These are phyloP conservation scores for Mucor piriformis DNA, from an alignment of 371 early-diverging fungal genomes.

Conservation along the genomic window DNA sequence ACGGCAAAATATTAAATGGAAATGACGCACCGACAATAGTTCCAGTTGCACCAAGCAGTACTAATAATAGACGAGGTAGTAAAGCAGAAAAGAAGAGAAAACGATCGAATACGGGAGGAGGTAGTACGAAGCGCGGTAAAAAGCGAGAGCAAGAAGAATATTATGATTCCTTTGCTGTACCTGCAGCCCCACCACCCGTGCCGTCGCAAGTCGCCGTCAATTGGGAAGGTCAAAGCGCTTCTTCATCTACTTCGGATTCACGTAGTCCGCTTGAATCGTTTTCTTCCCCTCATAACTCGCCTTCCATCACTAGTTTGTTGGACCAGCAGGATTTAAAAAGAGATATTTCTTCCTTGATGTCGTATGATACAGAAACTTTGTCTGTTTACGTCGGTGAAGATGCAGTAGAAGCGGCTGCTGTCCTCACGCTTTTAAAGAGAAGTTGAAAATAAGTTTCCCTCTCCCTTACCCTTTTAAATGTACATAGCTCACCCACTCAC, in stretches of 20 bases:
- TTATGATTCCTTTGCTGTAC: slow-evolving; percentile 12
- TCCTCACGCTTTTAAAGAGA: slow-evolving; percentile 44
- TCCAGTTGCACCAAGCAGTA: not conserved
- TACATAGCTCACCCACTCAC: not conserved
- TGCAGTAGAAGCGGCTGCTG: slow-evolving; percentile 51
- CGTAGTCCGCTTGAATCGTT: slow-evolving; percentile 29
- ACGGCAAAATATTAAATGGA: slow-evolving; percentile 62
- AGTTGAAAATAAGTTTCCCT: slow-evolving; percentile 20
- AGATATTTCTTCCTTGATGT: not conserved
- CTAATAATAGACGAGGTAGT: slow-evolving; percentile 14
- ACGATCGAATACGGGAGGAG: not conserved
- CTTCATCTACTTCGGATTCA: slow-evolving; percentile 27
- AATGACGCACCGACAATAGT: not conserved
- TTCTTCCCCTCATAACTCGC: slow-evolving; percentile 15
- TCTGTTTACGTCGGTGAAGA: slow-evolving; percentile 33
- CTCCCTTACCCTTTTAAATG: not conserved
- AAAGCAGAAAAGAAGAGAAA: slow-evolving; percentile 11
- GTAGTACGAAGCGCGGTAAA: slow-evolving; percentile 1
- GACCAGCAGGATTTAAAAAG: not conserved
- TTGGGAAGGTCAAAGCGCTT: slow-evolving; percentile 23
- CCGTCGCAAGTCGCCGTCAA: not conserved
- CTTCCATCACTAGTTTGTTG: slow-evolving; percentile 3
- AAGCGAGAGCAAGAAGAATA: slow-evolving; percentile 5
- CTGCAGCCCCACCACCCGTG: slow-evolving; percentile 7
- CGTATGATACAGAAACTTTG: slow-evolving; percentile 13